A percentile compares a stretch with the other conserved stretches of the same genome.
These are phyloP conservation scores for Candida sp. DNA, from an alignment of 1,139 yeast species.

Conservation along the genomic window DNA sequence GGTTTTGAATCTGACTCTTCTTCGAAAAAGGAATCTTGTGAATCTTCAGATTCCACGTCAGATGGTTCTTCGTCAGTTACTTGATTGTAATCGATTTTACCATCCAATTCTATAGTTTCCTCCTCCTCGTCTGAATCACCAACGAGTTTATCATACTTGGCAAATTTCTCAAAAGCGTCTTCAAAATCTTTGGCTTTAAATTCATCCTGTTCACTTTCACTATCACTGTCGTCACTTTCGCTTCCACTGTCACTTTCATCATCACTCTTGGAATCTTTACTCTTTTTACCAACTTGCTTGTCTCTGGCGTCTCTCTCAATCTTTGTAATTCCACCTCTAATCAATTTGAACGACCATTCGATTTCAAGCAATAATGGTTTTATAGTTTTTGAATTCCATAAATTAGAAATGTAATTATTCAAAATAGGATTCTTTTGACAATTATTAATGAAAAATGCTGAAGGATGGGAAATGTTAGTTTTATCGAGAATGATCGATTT, in stretches of 20 bases:
- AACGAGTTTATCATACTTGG: conserved; percentile 51
- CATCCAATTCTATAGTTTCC: conserved; percentile 27
- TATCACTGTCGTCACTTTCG: conserved; percentile 14
- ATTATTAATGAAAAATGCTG: conserved; percentile 43
- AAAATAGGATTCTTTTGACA: conserved; percentile 39
- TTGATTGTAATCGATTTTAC: conserved; percentile 53
- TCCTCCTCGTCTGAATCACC: conserved; percentile 54
- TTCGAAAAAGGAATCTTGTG: conserved; percentile 42
- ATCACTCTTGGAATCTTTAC: conserved; percentile 13
- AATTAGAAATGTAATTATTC: conserved; percentile 48
- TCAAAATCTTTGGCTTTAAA: conserved; percentile 7
- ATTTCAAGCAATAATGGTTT: conserved; percentile 45
- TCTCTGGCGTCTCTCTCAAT: conserved; percentile 34
- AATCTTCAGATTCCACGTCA: conserved; percentile 22
- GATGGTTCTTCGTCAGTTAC: conserved; percentile 62
- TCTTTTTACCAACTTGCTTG: conserved; percentile 20
- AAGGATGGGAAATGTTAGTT: conserved; percentile 35
- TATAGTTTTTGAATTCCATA: conserved; percentile 56
- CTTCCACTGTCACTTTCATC: conserved; percentile 8
- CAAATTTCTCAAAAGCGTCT: conserved; percentile 24
- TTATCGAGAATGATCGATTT: conserved; percentile 23
- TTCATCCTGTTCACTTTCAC: conserved; percentile 11
- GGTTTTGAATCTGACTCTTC: conserved; percentile 12
- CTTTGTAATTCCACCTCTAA: conserved; percentile 55
- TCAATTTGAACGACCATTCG: conserved; percentile 56